A percentile compares a stretch with the other conserved stretches of the same genome.
phyloP scores from a whole-genome alignment of 2,329 filamentous ascomycete species.

The Dothideomycetes sp. region DNA sequence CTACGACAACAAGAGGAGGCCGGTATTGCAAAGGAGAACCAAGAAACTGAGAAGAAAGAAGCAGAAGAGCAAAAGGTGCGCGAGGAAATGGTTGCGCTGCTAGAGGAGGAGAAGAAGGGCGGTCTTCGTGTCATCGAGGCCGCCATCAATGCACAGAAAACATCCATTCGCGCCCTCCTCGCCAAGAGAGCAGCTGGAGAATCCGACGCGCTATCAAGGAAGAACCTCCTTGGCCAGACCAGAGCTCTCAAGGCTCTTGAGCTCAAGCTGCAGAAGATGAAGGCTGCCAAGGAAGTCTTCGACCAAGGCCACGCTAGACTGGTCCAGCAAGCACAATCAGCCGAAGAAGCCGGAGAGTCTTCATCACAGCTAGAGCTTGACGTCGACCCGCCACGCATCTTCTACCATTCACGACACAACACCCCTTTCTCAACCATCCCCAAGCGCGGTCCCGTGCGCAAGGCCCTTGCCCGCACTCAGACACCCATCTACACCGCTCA shows the following conservation, averaged over 20 bases:
- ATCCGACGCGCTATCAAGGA: constrained; percentile 1
- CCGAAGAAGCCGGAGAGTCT: constrained; percentile 1
- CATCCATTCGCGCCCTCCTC: constrained; percentile 1
- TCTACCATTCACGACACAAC: constrained; percentile 2
- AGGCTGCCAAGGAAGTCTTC: not conserved
- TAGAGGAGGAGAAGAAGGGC: constrained; percentile 8
- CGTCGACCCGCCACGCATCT: constrained; percentile 2
- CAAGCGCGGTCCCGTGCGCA: constrained; percentile 8
- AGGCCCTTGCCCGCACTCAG: constrained; percentile 7
- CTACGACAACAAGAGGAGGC: constrained; percentile 36
- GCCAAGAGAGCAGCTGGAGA: not conserved
- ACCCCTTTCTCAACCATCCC: constrained; percentile 6
- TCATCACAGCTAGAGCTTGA: not conserved
- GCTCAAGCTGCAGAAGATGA: constrained; percentile 4
- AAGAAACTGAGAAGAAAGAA: constrained; percentile 1
- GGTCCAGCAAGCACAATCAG: not conserved
- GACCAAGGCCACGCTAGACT: not conserved
- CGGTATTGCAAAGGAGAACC: constrained; percentile 10
- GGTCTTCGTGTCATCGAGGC: constrained; percentile 2
- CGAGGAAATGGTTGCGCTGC: constrained; percentile 6
- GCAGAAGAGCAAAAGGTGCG: constrained; percentile 3
- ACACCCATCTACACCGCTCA: constrained; percentile 15
- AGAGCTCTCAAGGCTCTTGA: not conserved
- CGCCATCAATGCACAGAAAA: constrained; percentile 5
- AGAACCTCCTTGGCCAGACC: not conserved